phyloP scores from a whole-genome alignment of 192 early-diverging fungal genomes.

The Powellomyces hirtus region DNA sequence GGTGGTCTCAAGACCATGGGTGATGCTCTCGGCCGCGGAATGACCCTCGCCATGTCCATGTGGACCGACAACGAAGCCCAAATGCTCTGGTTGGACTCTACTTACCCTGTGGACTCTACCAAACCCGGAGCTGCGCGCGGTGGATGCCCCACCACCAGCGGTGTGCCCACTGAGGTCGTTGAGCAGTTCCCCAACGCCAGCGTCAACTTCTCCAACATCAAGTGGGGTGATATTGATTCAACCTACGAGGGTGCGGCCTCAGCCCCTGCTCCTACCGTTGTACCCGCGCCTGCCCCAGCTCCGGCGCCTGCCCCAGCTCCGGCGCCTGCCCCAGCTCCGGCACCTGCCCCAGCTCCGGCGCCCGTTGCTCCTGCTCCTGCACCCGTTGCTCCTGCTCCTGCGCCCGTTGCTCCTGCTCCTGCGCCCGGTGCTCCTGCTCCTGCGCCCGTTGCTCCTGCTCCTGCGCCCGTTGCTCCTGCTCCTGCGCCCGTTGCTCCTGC shows the following conservation, averaged over 20 bases:
- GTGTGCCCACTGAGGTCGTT: conserved; percentile 8
- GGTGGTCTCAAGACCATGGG: conserved; percentile 40
- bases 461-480: no score
- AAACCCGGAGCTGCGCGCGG: conserved; percentile 24
- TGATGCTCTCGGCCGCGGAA: conserved; percentile 25
- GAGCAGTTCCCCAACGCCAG: conserved; percentile 4
- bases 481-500: no score
- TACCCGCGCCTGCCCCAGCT: not conserved
- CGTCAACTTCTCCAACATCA: conserved; percentile 36
- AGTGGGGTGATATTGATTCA: conserved; percentile 31
- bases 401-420: no score
- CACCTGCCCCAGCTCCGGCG: no score
- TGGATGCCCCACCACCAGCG: conserved; percentile 22
- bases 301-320: not conserved
- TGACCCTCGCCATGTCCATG: conserved; percentile 36
- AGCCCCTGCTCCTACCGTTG: not conserved
- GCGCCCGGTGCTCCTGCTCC: no score
- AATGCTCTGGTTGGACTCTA: conserved; percentile 43
- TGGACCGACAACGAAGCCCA: conserved; percentile 33
- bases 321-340: no score
- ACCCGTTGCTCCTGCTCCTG: no score
- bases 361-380: no score
- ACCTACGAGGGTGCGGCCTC: conserved; percentile 10
- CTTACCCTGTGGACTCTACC: conserved; percentile 24
- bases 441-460: no score